Conservation (phyloP, 139 green algal genomes). For the Coccomyxa sp. region DNA sequence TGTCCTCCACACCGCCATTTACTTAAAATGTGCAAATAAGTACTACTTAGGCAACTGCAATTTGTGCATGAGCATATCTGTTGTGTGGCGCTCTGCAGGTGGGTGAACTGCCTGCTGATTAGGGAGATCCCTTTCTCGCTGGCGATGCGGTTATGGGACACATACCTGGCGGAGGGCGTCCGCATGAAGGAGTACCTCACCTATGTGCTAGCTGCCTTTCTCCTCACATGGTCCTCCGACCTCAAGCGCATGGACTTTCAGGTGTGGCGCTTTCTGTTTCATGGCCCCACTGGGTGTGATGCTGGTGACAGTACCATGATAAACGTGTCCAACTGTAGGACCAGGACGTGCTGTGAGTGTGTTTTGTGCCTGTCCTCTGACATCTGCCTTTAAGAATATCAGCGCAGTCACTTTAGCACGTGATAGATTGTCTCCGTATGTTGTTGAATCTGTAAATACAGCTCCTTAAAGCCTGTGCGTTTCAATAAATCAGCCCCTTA, state of each 20-base stretch:
- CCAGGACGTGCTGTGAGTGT: not conserved
- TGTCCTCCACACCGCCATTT: too few relatives aligned
- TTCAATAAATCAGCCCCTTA: too few relatives aligned
- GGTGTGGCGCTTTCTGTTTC: slow-evolving; percentile 2
- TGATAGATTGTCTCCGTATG: too few relatives aligned
- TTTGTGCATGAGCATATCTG: too few relatives aligned
- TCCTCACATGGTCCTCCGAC: slow-evolving; percentile 62
- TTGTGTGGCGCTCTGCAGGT: slow-evolving; percentile 26
- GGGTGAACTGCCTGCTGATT: slow-evolving; percentile 96
- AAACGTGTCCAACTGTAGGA: not conserved
- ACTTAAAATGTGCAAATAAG: too few relatives aligned
- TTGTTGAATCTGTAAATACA: too few relatives aligned
- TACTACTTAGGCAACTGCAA: too few relatives aligned
- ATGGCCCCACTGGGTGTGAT: not conserved
- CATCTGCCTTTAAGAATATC: too few relatives aligned
- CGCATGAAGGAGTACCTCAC: slow-evolving; percentile 78
- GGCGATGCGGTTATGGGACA: slow-evolving; percentile 85
- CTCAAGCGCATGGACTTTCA: slow-evolving; percentile 76
- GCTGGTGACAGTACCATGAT: not conserved
- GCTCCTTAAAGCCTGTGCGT: too few relatives aligned
- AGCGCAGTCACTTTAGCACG: too few relatives aligned
- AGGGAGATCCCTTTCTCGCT: slow-evolving; percentile 84
- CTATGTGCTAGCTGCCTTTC: slow-evolving; percentile 71
- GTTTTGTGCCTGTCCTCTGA: too few relatives aligned
- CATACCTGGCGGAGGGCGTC: slow-evolving; percentile 78